Evolutionary conservation across 441 rosid species (phyloP).

Genomic region (Bruguiera hainesii): DNA sequence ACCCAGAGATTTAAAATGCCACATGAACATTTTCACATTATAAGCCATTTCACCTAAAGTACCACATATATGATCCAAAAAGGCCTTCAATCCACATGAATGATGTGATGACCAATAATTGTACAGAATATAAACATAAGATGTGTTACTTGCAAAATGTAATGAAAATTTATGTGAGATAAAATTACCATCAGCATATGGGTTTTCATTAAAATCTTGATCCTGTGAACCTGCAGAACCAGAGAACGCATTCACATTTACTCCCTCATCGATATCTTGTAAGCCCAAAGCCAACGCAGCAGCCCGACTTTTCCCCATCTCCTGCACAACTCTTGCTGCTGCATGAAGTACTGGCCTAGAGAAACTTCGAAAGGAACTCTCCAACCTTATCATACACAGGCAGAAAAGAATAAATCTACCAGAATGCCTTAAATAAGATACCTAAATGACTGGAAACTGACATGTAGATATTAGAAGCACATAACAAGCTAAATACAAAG

Average conservation of each 20-base stretch:
- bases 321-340: conserved; percentile 98
- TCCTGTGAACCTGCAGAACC: conserved; percentile 60
- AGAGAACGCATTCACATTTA: conserved; percentile 56
- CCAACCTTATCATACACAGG: conserved; percentile 55
- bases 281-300: conserved; percentile 96
- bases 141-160: too few species aligned
- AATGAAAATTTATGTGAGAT: background rate
- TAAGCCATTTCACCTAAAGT: too few species aligned
- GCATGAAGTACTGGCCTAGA: conserved; percentile 99
- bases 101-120: too few species aligned
- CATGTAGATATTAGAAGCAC: background rate
- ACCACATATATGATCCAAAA: too few species aligned
- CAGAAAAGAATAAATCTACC: background rate
- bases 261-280: conserved; percentile 93
- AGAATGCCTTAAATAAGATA: background rate
- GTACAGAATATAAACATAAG: too few species aligned
- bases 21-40: too few species aligned
- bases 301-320: conserved; percentile 98
- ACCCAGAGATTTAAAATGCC: too few species aligned
- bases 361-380: conserved; percentile 98
- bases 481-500: background rate
- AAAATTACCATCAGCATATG: conserved; percentile 74
- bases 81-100: too few species aligned
- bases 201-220: conserved; percentile 70
- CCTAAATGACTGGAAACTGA: conserved; percentile 3